A percentile compares a stretch with the other conserved stretches of the same genome.
These are phyloP conservation scores for Dacryopinax primogenitus DNA, from an alignment of 768 basidiomycete species.

Conservation along the genomic window DNA sequence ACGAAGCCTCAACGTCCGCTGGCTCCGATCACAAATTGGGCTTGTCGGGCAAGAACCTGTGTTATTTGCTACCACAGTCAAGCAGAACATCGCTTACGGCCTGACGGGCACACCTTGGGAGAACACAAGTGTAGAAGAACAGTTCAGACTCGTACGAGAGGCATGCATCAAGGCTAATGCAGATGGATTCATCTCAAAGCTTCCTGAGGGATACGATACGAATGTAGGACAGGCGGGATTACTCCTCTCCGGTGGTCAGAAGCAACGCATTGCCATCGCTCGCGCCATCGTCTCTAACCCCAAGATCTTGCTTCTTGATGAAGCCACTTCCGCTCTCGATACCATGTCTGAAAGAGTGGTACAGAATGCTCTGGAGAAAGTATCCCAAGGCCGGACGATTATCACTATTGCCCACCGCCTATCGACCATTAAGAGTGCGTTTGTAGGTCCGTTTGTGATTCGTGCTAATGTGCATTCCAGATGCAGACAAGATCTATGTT, in stretches of 20 bases:
- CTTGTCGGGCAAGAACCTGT: conserved; percentile 32
- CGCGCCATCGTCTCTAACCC: conserved; percentile 29
- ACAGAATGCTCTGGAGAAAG: conserved; percentile 69
- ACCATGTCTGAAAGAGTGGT: conserved; percentile 77
- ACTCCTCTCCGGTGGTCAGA: conserved; percentile 34
- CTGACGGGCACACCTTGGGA: conserved; percentile 33
- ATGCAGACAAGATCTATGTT: conserved; percentile 32
- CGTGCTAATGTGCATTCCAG: too few relatives aligned
- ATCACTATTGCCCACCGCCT: conserved; percentile 30
- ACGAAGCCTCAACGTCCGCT: conserved; percentile 30
- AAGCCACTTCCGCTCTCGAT: conserved; percentile 81
- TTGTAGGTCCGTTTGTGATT: too few relatives aligned
- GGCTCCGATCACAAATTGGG: conserved; percentile 26
- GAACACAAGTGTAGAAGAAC: conserved; percentile 25
- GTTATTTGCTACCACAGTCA: conserved; percentile 33
- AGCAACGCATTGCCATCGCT: conserved; percentile 37
- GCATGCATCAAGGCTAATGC: conserved; percentile 37
- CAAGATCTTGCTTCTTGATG: conserved; percentile 68
- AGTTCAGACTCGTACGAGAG: conserved; percentile 30
- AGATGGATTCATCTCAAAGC: conserved; percentile 33
- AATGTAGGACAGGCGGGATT: conserved; percentile 34
- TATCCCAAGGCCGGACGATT: conserved; percentile 33
- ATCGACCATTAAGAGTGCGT: too few relatives aligned
- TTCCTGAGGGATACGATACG: conserved; percentile 35
- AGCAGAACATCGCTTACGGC: conserved; percentile 35